Evolutionary conservation across 306 rosid species (phyloP).

Genomic region (Oemleria cerasiformis): DNA sequence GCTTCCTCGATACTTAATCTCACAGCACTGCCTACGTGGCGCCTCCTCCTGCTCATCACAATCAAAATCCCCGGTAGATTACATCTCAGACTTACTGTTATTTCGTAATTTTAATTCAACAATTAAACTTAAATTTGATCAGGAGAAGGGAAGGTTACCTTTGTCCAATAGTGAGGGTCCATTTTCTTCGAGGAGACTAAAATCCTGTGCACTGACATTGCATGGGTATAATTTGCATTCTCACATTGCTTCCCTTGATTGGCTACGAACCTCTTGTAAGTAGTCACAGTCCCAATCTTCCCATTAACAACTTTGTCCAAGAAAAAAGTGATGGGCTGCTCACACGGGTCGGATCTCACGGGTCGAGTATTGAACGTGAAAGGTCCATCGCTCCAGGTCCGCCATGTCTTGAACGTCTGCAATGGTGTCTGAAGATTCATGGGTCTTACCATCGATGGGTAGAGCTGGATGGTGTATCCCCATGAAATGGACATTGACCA

Average conservation of each 20-base stretch:
- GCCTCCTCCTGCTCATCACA: slow-evolving; percentile 44
- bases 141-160: slow-evolving; percentile 33
- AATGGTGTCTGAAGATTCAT: slow-evolving; percentile 58
- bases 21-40: slow-evolving; percentile 72
- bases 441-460: slow-evolving; percentile 47
- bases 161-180: slow-evolving; percentile 56
- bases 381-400: slow-evolving; percentile 69
- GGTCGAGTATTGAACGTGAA: slow-evolving; percentile 80
- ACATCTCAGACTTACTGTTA: not conserved
- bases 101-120: too few relatives aligned
- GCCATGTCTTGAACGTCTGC: slow-evolving; percentile 80
- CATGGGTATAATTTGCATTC: slow-evolving; percentile 16
- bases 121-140: not conserved
- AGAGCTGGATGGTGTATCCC: slow-evolving; percentile 86
- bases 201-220: slow-evolving; percentile 38
- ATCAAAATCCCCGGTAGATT: slow-evolving; percentile 13
- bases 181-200: slow-evolving; percentile 62
- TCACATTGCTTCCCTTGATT: slow-evolving; percentile 36
- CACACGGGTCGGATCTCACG: slow-evolving; percentile 63
- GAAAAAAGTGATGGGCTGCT: slow-evolving; percentile 49
- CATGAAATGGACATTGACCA: slow-evolving; percentile 86
- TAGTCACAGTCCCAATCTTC: slow-evolving; percentile 47
- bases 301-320: slow-evolving; percentile 44
- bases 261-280: slow-evolving; percentile 39
- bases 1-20: slow-evolving; percentile 50